phyloP scores from a whole-genome alignment of 2,329 filamentous ascomycete genomes.

The Epichloe coenophiala region DNA sequence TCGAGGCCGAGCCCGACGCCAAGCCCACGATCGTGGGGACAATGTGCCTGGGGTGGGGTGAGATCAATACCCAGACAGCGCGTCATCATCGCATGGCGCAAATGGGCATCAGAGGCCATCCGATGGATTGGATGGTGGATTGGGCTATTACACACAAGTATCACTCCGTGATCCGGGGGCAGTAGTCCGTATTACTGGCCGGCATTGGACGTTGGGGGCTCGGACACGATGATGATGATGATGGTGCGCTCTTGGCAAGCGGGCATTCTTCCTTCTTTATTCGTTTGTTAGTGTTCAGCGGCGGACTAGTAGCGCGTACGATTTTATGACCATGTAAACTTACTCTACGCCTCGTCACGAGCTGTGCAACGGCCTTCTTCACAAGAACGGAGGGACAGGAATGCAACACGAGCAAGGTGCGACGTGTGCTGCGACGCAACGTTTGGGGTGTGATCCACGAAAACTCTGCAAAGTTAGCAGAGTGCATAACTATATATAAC shows the following conservation, averaged over 20 bases:
- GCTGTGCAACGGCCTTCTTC: not conserved
- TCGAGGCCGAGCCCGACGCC: not conserved
- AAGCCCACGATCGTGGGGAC: constrained; percentile 9
- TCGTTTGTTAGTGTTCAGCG: too few relatives aligned
- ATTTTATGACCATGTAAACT: too few relatives aligned
- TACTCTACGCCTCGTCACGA: too few relatives aligned
- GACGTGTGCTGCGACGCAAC: not conserved
- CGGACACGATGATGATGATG: too few relatives aligned
- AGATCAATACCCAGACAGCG: constrained; percentile 3
- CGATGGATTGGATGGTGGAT: constrained; percentile 22
- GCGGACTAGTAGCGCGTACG: too few relatives aligned
- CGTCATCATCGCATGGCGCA: constrained; percentile 10
- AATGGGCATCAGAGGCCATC: constrained; percentile 30
- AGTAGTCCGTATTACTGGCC: too few relatives aligned
- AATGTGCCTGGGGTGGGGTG: constrained; percentile 10
- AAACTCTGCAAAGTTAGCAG: too few relatives aligned
- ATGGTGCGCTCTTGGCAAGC: too few relatives aligned
- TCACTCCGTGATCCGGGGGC: not conserved
- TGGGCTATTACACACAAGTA: constrained; percentile 14
- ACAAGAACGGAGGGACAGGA: not conserved
- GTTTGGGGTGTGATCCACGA: not conserved
- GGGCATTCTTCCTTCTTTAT: too few relatives aligned
- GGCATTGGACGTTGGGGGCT: too few relatives aligned
- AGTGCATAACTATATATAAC: too few relatives aligned
- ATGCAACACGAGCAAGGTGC: not conserved